Evolutionary conservation across 495 filamentous ascomycete genomes (phyloP), one percentile per base, ranked within the genome.

Genomic region (Podospora fimiseda): DNA sequence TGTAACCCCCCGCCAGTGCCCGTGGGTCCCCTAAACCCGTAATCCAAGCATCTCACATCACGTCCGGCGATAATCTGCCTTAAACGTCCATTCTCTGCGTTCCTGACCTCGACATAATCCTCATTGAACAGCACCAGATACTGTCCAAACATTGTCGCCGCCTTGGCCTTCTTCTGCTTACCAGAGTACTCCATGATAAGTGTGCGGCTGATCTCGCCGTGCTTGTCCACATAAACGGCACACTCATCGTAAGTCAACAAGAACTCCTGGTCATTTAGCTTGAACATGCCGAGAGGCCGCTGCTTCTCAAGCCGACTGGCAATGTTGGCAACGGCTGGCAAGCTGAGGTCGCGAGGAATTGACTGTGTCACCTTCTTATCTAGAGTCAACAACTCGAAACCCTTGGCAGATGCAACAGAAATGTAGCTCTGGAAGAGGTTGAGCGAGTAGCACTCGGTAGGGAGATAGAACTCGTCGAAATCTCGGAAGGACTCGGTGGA

Each of bases 171-270:
- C 63, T 86, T 84, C 19, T 89, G 88, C 59, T 85, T 89, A 50
- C 94, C 94, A 3, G 95, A 90, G 69, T 96, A 97, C 60, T 96
- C 89, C 89, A 97, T 94, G 52, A 99, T 88, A 51, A 97, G 89
- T 33, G 82, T 85, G 42, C 93, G 84, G 33, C 83, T 89, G 15
- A 99, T 88, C 51, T 97, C 93, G 55, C 93, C 94, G 66, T 96
- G 90, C 68, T 97, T 95, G 71, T 97, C 95, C 67, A 96, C 89
- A 57, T 97, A 99, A 1, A 97, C 89, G 18, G 89, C 93, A 56
- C 92, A 96, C 64, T 96, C 89, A 58, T 90, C 87, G 66, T 96
- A 99, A 13, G 83, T 84, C n/a, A 95, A 80, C 4, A 99, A 71
- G 71, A 96, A 97, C 67, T 98, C 93, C 38, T 84, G 83, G 42